phyloP scores from a whole-genome alignment of 2,329 filamentous ascomycete species.

The Phaeomoniella chlamydospora region DNA sequence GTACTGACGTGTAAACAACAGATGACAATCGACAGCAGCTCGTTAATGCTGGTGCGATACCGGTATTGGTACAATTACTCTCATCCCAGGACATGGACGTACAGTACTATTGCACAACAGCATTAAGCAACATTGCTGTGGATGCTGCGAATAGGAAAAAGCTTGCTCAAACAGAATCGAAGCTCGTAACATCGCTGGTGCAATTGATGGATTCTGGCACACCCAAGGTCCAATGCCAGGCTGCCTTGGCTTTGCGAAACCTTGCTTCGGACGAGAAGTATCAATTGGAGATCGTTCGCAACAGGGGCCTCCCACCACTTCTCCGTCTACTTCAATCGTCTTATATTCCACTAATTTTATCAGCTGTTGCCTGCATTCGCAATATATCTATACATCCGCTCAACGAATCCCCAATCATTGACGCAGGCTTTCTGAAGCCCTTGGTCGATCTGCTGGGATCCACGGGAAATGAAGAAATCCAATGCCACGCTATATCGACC shows the following conservation, averaged over 20 bases:
- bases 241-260: slow-evolving; percentile 83
- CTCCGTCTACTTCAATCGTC: slow-evolving; percentile 85
- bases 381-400: slow-evolving; percentile 97
- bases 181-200: slow-evolving; percentile 84
- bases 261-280: slow-evolving; percentile 97
- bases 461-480: slow-evolving; percentile 96
- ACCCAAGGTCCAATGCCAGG: slow-evolving; percentile 95
- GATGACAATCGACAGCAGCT: slow-evolving; percentile 97
- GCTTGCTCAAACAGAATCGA: slow-evolving; percentile 77
- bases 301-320: slow-evolving; percentile 70
- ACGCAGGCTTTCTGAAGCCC: slow-evolving; percentile 88
- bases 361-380: slow-evolving; percentile 91
- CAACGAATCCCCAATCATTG: slow-evolving; percentile 97
- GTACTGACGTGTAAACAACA: slow-evolving; percentile 21
- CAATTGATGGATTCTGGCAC: slow-evolving; percentile 96
- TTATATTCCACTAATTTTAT: slow-evolving; percentile 88
- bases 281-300: slow-evolving; percentile 90
- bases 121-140: slow-evolving; percentile 95
- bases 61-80: slow-evolving; percentile 86
- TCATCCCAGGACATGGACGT: slow-evolving; percentile 91
- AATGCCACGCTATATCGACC: slow-evolving; percentile 96
- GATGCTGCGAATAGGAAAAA: slow-evolving; percentile 83
- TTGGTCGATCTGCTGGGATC: slow-evolving; percentile 87
- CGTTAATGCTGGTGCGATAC: slow-evolving; percentile 94
- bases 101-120: slow-evolving; percentile 98